These are phyloP conservation scores for Diacronema lutheri DNA, from an alignment of 78 protist species.

Conservation along the genomic window DNA sequence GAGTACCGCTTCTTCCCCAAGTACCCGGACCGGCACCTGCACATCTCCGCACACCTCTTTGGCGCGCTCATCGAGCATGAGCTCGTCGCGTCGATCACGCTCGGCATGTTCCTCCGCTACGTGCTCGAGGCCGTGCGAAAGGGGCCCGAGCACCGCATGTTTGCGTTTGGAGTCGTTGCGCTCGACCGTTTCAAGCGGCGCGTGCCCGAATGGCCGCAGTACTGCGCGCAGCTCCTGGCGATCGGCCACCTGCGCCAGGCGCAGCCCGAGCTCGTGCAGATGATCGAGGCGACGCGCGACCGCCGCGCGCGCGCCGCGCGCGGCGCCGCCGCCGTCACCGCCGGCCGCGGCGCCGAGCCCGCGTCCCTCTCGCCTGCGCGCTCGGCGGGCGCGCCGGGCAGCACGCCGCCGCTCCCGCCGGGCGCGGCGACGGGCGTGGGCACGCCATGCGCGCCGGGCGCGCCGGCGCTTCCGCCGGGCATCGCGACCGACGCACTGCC, in stretches of 20 bases:
- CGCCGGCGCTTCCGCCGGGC: background rate
- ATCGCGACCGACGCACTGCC: too few relatives aligned
- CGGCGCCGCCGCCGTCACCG: background rate
- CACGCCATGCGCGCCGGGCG: background rate
- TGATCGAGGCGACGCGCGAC: slow-evolving; percentile 23
- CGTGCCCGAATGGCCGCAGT: slow-evolving; percentile 89
- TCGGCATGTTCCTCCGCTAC: slow-evolving; percentile 56
- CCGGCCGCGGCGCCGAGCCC: background rate
- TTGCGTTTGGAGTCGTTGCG: slow-evolving; percentile 79
- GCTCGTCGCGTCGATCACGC: slow-evolving; percentile 57
- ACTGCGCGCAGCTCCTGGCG: slow-evolving; percentile 56
- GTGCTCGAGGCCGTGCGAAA: slow-evolving; percentile 75
- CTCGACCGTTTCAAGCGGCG: slow-evolving; percentile 73
- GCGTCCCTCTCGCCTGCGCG: background rate
- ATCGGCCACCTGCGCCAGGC: slow-evolving; percentile 36
- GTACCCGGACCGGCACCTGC: slow-evolving; percentile 88
- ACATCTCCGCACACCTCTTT: slow-evolving; percentile 79
- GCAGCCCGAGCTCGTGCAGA: slow-evolving; percentile 13
- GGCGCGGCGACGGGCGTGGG: background rate
- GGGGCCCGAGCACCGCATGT: slow-evolving; percentile 55
- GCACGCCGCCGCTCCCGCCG: background rate
- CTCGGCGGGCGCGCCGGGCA: too few relatives aligned
- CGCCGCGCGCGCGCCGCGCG: background rate
- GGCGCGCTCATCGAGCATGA: slow-evolving; percentile 84
- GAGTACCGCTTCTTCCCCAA: slow-evolving; percentile 83